Evolutionary conservation across 371 early-diverging fungal species (phyloP), one percentile per base, ranked within the genome.

Genomic region (Actinomortierella ambigua): DNA sequence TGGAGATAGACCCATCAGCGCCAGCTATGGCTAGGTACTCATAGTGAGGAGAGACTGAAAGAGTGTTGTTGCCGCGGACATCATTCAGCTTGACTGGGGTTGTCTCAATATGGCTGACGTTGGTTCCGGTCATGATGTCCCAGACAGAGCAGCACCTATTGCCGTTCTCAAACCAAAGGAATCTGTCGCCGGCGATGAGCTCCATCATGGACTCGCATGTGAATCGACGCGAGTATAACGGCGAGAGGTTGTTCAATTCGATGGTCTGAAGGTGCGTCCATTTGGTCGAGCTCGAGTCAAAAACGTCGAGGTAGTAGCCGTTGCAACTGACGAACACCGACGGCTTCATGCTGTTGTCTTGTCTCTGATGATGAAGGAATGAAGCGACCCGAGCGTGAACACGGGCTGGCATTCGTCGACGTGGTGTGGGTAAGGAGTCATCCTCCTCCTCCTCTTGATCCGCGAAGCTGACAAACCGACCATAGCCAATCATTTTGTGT

Each of bases 391-490:
- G 34, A 34, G 34, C 34, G 11, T 34, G 34, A 11, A 34, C 11
- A 34, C 34, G 34, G 11, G 34, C 34, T 34, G 34, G 34, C 34
- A 6, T 4, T 6, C 34, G 34, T 6, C 34, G 34, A 11, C 34
- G 34, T 11, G 34, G 34, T 11, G 34, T 34, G 11, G 34, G 34
- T 11, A 34, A 11, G 3, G 34, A 40, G 5, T 53, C 61, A 8
- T 68, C 64, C 46, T 63, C 57, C 46, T 61, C 58, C 65, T 63
- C 54, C 61, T 50, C 50, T 63, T 84, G 77, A 69, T 81, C 81
- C 20, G 79, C 79, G 47, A 83, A 82, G 57, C 82, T 82, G 27
- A 85, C 69, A 61, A 87, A 87, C 20, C 77, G 75, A 55, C 82
- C 83, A 50, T 79, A 71, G 18, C 87, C 87, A 63, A 85, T 78